A percentile compares a stretch with the other conserved stretches of the same genome.
phyloP scores from a whole-genome alignment of 2,329 filamentous ascomycete genomes.

The Metarhizium sp. region DNA sequence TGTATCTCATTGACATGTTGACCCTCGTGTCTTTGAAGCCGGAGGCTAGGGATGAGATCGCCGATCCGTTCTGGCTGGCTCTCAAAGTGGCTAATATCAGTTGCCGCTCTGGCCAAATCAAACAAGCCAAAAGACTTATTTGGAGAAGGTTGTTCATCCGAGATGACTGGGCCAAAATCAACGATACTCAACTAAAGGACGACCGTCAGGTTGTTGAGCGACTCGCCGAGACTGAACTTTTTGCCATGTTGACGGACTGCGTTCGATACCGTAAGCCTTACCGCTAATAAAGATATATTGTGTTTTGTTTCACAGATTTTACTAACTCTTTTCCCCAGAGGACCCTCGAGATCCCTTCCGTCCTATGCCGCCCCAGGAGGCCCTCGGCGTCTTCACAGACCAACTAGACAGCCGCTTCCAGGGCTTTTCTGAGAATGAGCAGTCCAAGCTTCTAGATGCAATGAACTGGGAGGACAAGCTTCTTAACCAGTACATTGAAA shows the following conservation, averaged over 20 bases:
- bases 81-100: conserved; percentile 50
- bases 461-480: conserved; percentile 63
- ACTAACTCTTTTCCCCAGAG: conserved; percentile 27
- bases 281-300: too few relatives aligned
- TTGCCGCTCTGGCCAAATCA: conserved; percentile 45
- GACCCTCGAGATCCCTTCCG: conserved; percentile 32
- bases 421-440: conserved; percentile 52
- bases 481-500: conserved; percentile 56
- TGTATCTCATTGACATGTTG: conserved; percentile 62
- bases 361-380: conserved; percentile 41
- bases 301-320: conserved; percentile 1
- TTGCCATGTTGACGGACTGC: conserved; percentile 55
- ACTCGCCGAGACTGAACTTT: conserved; percentile 58
- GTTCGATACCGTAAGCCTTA: conserved; percentile 51
- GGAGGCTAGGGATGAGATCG: conserved; percentile 40
- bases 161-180: conserved; percentile 76
- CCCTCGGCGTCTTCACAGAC: conserved; percentile 51
- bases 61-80: conserved; percentile 66
- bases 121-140: conserved; percentile 53
- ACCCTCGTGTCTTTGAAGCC: conserved; percentile 56
- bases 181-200: conserved; percentile 65
- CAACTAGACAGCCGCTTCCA: conserved; percentile 52
- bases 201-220: conserved; percentile 57
- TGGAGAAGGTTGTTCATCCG: conserved; percentile 82
- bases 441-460: conserved; percentile 59